Conservation (phyloP, 768 basidiomycete species). For the Artomyces pyxidatus region DNA sequence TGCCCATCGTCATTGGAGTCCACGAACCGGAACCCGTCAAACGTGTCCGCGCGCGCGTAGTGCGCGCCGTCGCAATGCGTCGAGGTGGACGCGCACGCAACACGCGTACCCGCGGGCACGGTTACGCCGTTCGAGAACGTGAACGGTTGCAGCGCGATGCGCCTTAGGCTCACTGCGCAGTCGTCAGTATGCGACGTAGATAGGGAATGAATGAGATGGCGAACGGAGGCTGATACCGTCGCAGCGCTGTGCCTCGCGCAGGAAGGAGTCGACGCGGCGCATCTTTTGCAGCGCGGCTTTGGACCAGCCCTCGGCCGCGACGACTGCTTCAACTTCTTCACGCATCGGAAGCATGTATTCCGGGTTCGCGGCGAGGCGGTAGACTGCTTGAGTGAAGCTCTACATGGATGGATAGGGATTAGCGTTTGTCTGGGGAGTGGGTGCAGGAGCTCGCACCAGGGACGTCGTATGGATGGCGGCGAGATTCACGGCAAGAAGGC, state of each 20-base stretch:
- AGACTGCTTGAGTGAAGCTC: conserved; percentile 9
- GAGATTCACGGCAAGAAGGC: conserved; percentile 31
- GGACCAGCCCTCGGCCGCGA: conserved; percentile 18
- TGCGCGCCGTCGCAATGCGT: conserved; percentile 25
- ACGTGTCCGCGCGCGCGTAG: conserved; percentile 28
- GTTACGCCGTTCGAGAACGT: conserved; percentile 36
- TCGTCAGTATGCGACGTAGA: too few relatives aligned
- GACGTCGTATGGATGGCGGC: conserved; percentile 28
- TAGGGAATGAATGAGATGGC: too few relatives aligned
- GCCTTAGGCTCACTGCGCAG: conserved; percentile 22
- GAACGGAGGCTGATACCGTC: background rate
- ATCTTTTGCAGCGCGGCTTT: conserved; percentile 15
- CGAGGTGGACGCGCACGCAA: conserved; percentile 23
- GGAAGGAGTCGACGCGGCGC: conserved; percentile 19
- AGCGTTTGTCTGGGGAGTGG: accelerated
- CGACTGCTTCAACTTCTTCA: conserved; percentile 13
- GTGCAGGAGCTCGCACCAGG: conserved; percentile 16
- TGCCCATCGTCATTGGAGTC: too few relatives aligned
- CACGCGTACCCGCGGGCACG: conserved; percentile 30
- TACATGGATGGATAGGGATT: too few relatives aligned
- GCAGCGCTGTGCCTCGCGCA: conserved; percentile 17
- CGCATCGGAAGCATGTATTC: conserved; percentile 19
- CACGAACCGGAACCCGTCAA: conserved; percentile 36
- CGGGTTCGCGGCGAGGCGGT: conserved; percentile 16
- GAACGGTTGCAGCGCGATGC: conserved; percentile 30